Conservation (phyloP, 2,329 filamentous ascomycete species). For the Ramularia collo-cygni region DNA sequence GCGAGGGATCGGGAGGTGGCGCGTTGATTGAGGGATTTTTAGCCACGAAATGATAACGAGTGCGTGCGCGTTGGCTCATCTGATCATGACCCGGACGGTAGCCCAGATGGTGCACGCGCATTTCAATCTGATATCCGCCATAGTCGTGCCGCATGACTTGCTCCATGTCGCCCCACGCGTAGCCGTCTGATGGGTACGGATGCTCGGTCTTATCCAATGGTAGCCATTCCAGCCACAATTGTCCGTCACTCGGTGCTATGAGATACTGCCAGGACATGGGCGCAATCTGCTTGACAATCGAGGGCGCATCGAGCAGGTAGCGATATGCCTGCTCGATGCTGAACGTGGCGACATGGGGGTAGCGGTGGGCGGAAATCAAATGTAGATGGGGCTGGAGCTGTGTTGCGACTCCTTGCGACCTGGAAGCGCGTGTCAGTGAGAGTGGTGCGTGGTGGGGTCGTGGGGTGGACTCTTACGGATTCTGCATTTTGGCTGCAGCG, state of each 20-base stretch:
- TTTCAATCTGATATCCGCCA: slow-evolving; percentile 71
- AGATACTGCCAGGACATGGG: slow-evolving; percentile 93
- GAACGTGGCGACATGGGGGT: slow-evolving; percentile 65
- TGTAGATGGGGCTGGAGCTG: slow-evolving; percentile 60
- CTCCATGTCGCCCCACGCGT: slow-evolving; percentile 82
- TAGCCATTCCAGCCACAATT: slow-evolving; percentile 83
- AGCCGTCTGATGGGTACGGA: slow-evolving; percentile 84
- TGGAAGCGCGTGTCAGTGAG: slow-evolving; percentile 11
- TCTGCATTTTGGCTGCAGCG: slow-evolving; percentile 14
- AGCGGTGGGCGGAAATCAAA: slow-evolving; percentile 75
- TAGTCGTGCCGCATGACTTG: slow-evolving; percentile 68
- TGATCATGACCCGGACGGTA: slow-evolving; percentile 68
- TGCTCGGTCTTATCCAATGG: slow-evolving; percentile 62
- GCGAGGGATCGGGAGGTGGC: slow-evolving; percentile 66
- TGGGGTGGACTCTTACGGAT: slow-evolving; percentile 12
- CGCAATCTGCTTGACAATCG: slow-evolving; percentile 74
- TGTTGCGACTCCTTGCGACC: slow-evolving; percentile 18
- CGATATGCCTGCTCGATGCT: slow-evolving; percentile 71
- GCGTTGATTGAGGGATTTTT: slow-evolving; percentile 63
- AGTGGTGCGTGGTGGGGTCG: not conserved
- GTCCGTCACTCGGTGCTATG: slow-evolving; percentile 72
- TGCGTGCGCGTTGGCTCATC: slow-evolving; percentile 67
- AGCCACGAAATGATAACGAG: slow-evolving; percentile 78
- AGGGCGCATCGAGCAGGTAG: slow-evolving; percentile 75
- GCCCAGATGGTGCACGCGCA: slow-evolving; percentile 74